Percentiles rank a stretch among this genome's conserved stretches.
These are phyloP conservation scores for Psilocybe azurescens DNA, from an alignment of 768 basidiomycete genomes.

Conservation along the genomic window DNA sequence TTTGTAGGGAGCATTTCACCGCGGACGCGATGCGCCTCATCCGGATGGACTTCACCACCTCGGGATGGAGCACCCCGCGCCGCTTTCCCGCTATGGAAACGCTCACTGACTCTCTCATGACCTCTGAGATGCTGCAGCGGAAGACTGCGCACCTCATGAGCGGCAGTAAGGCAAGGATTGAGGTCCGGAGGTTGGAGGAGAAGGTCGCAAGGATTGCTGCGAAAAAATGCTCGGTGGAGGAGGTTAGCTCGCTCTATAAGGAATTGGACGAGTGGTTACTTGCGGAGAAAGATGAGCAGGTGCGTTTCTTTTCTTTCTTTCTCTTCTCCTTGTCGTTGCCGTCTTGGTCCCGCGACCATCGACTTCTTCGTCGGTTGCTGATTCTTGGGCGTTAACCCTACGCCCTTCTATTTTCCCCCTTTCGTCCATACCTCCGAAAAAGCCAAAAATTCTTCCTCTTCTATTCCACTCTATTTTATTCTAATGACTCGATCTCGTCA, in stretches of 20 bases:
- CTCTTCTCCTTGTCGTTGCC: slow-evolving; percentile 2
- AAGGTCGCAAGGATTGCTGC: slow-evolving; percentile 80
- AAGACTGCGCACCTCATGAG: slow-evolving; percentile 54
- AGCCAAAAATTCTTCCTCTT: slow-evolving; percentile 7
- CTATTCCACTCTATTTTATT: background rate
- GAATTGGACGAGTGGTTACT: slow-evolving; percentile 81
- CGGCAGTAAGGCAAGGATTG: slow-evolving; percentile 48
- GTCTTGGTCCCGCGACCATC: background rate
- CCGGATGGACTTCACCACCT: slow-evolving; percentile 76
- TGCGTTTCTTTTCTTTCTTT: slow-evolving; percentile 39
- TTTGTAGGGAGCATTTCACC: slow-evolving; percentile 81
- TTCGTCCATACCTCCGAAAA: slow-evolving; percentile 19
- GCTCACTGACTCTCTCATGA: slow-evolving; percentile 40
- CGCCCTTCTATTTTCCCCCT: slow-evolving; percentile 17
- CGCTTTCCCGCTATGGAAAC: slow-evolving; percentile 57
- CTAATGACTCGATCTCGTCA: background rate
- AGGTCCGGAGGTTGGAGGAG: slow-evolving; percentile 74
- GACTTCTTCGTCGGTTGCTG: background rate
- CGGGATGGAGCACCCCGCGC: slow-evolving; percentile 73
- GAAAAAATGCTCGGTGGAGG: slow-evolving; percentile 89
- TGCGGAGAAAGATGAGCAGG: slow-evolving; percentile 71
- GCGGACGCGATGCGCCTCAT: slow-evolving; percentile 73
- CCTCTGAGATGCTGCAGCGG: slow-evolving; percentile 46
- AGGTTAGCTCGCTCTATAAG: slow-evolving; percentile 77
- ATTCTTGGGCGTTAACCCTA: slow-evolving; percentile 15